Base-by-base conservation (phyloP, 2,329 filamentous ascomycete species). In the Coniochaeta sp. region DNA sequence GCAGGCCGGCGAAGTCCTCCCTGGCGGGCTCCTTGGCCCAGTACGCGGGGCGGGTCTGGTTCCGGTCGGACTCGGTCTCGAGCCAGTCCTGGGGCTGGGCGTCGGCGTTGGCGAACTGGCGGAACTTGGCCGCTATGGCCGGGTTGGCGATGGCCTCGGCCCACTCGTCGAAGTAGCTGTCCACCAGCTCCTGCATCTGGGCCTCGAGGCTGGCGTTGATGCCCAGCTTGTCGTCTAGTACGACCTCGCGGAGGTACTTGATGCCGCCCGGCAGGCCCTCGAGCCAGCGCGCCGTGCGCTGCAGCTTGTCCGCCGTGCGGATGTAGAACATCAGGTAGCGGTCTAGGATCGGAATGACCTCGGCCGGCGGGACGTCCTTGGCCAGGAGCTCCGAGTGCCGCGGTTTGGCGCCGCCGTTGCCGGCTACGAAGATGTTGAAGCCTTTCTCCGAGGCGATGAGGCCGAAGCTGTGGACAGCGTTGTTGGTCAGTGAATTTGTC, bases 291-390 rank as follows among this genome's bases (percentile, higher is more conserved):
- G 92, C 92, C 28, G 92, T 96, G 57, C 92, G 85, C 74, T 96
- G 91, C 0, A 96, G 84, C 70, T 90, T 92, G 76, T 96, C 92
- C 52, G 91, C 92, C 0, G 93, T 96, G 65, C 91, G 89, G 68
- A 96, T 95, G 76, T 96, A 96, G 79, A 96, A 93, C 76, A 93
- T 91, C 26, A 96, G 82, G 70, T 95, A 96, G 52, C 93, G 87
- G 72, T 96, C 93, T 2, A 96, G 79, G 61, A 96, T 89, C 1
- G 90, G 86, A 9, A 96, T 81, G 9, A 96, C 87, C 68, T 96
- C 89, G 58, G 90, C 86, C 0, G 90, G 89, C 0, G 90, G 85
- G 0, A 96, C 91, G 67, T 96, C 91, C 71, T 92, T 93, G 62
- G 90, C 91, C 1, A 96, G 82, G 1, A 96, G 81, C 67, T 96